Base-by-base conservation (phyloP, 306 rosid genomes). In the Inga leiocalycina region DNA sequence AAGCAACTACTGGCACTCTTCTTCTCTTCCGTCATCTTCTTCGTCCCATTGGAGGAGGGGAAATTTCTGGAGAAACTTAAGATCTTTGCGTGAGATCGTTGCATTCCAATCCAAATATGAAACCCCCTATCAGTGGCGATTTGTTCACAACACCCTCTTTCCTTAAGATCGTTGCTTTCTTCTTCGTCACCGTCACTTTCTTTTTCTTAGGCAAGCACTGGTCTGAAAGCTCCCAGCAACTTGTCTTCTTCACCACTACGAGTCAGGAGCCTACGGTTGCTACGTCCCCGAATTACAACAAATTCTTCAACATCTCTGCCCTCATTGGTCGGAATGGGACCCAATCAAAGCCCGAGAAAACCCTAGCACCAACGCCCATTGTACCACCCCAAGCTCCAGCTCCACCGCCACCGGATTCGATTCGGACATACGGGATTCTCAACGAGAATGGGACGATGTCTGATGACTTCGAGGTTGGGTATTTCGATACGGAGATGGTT, bases 401-500 rank as follows among this genome's bases (percentile, higher is more conserved):
- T 12, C 81, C 88, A 0, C 80, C 86, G 52, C 16, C 88, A 52
- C 70, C 3, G 69, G 82, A 30, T 15, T 59, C 83, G 24, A 34
- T 90, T 22, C 80, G 75, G 89, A 85, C 89, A 81, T 88, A 89
- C 73, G 99, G 98, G 84, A 88, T 95, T 80, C 91, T 93, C 66
- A 87, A 85, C 45, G 93, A 93, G 86, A 91, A 93, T 74, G 99
- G 98, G 45, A 93, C 97, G 48, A 95, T 93, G 98, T 80, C 98
- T 6, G 93, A 90, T 19, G 90, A 92, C 15, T 96, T 96, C 78
- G 93, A 91, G 77, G 91, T 96, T 35, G 98, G 97, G 41, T 86
- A 85, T 61, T 89, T 92, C 11, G 94, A 92, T 87, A 88, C 89
- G 17, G 93, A 71, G 24, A 85, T 90, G 83, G 88, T 88, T 80